Base-by-base conservation (phyloP, 2,329 filamentous ascomycete species). In the Amylocarpus encephaloides region DNA sequence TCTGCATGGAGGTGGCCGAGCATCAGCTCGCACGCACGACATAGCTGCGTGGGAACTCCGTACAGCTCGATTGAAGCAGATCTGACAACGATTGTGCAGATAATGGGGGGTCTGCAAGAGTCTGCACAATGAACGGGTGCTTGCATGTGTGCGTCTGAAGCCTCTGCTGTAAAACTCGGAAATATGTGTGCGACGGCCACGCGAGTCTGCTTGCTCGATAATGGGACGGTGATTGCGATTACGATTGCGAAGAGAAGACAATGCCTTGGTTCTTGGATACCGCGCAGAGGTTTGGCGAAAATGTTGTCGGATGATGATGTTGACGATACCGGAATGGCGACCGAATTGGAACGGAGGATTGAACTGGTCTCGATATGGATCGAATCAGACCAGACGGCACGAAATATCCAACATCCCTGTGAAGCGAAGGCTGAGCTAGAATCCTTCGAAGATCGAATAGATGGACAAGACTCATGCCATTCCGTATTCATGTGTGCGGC, bases 61-160 rank as follows among this genome's bases (percentile, higher is more conserved):
- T 42, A 51, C 48, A 55, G 51, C 48, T 61, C 52, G 55, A 57
- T 55, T 49, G 44, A 53, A 58, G 55, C 48, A 59, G 55, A 60
- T 61, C 55, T 59, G 51, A 55, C 53, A 60, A 61, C 57, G 55
- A 60, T 61, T 49, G 52, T 59, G 59, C 59, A 61, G 52, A 55
- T 26, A 50, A 54, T 48, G 52, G 49, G 53, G 45, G 55, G 45
- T 44, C 55, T 58, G 58, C 58, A 57, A 53, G 53, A 48, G 38
- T 38, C 55, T 59, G 57, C 58, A 49, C 51, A 50, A 52, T 49
- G 49, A 47, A 46, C 58, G 59, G 59, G 43, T 55, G 30, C 54
- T 53, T 58, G 59, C 59, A 62, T 59, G 48, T 50, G 48, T 52
- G 48, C 49, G 42, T 51, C 44, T 46, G 33, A 32, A 51, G 45